These are phyloP conservation scores for Chaetomium globosum DNA, from an alignment of 2,329 filamentous ascomycete genomes.

Conservation along the genomic window DNA sequence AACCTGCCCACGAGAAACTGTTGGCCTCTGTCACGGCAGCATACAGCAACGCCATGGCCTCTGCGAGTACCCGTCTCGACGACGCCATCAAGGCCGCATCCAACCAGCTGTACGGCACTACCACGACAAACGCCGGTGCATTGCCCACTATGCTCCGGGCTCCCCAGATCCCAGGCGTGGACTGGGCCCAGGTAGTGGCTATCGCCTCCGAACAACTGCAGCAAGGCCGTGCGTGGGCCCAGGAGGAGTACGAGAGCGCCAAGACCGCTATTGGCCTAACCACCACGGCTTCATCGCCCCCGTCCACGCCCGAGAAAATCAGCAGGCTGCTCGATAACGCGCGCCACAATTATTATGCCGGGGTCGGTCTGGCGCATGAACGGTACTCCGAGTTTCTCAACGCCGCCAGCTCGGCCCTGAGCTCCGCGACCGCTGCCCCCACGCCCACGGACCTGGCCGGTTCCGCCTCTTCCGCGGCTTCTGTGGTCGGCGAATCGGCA, in stretches of 20 bases:
- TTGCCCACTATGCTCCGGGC: conserved; percentile 39
- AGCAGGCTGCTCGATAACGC: conserved; percentile 65
- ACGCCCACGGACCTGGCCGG: conserved; percentile 59
- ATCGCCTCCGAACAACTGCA: conserved; percentile 71
- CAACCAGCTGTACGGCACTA: conserved; percentile 52
- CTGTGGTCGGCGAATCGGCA: conserved; percentile 52
- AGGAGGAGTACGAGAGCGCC: conserved; percentile 70
- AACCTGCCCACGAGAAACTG: conserved; percentile 70
- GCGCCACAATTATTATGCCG: conserved; percentile 72
- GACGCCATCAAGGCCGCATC: conserved; percentile 59
- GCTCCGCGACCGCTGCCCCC: conserved; percentile 60
- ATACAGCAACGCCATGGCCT: conserved; percentile 66
- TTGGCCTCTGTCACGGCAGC: conserved; percentile 68
- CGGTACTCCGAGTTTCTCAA: conserved; percentile 75
- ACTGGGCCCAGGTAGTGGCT: conserved; percentile 58
- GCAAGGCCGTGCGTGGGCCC: conserved; percentile 71
- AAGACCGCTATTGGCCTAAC: conserved; percentile 66
- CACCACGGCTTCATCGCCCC: conserved; percentile 58
- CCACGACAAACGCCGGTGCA: conserved; percentile 48
- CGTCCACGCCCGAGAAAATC: conserved; percentile 48
- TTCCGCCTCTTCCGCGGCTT: conserved; percentile 50
- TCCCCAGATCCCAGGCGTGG: conserved; percentile 42
- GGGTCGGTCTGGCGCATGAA: conserved; percentile 75
- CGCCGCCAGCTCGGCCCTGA: conserved; percentile 71
- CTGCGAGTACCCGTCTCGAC: conserved; percentile 62